phyloP scores from a whole-genome alignment of 192 early-diverging fungal genomes.

The Backusella westeae region DNA sequence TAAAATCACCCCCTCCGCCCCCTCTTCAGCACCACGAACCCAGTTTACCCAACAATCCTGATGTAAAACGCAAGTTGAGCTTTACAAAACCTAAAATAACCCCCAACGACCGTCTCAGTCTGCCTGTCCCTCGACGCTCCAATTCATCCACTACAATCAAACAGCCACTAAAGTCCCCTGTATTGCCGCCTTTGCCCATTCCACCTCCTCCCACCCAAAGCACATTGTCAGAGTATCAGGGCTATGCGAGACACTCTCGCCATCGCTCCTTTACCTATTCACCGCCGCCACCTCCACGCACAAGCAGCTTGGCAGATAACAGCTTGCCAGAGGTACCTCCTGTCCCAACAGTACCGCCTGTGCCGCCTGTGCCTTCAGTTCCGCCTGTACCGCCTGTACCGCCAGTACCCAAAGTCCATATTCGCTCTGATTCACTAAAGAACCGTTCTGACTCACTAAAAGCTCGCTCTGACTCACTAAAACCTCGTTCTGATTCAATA shows the following conservation, averaged over 20 bases:
- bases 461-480: neutral
- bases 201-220: neutral
- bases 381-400: neutral
- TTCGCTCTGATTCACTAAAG: neutral
- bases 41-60: neutral
- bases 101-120: neutral
- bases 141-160: neutral
- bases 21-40: neutral
- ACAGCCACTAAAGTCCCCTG: neutral
- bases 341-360: conserved; percentile 9
- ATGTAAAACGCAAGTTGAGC: neutral
- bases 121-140: neutral
- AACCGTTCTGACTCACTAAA: neutral
- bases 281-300: conserved; percentile 14
- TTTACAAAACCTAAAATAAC: neutral
- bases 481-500: neutral
- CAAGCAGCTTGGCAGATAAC: neutral
- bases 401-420: neutral
- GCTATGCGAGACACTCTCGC: conserved; percentile 5
- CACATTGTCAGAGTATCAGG: conserved; percentile 12
- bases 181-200: neutral
- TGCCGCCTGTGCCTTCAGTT: neutral
- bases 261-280: conserved; percentile 15
- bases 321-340: neutral
- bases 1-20: neutral